phyloP scores from a whole-genome alignment of 371 early-diverging fungal species.

The Coemansia sp. region DNA sequence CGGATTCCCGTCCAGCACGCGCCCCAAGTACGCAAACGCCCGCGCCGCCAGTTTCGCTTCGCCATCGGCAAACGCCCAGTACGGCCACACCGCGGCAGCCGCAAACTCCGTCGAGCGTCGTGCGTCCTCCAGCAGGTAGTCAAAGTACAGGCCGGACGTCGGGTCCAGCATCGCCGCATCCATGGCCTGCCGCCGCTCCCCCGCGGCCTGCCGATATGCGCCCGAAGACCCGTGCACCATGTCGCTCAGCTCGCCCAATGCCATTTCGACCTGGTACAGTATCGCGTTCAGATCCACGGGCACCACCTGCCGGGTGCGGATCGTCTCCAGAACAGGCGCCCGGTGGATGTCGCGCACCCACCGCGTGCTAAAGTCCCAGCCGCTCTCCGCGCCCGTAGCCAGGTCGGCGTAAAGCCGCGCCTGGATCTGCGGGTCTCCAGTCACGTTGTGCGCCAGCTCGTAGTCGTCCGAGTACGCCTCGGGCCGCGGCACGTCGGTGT shows the following conservation, averaged over 20 bases:
- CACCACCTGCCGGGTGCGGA: slow-evolving; percentile 63
- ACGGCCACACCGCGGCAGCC: slow-evolving; percentile 49
- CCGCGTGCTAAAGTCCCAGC: slow-evolving; percentile 85
- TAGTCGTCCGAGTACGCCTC: slow-evolving; percentile 79
- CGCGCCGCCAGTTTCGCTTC: slow-evolving; percentile 13
- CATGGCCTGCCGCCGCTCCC: slow-evolving; percentile 26
- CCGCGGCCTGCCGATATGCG: slow-evolving; percentile 17
- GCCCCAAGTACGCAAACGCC: slow-evolving; percentile 23
- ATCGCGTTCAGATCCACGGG: slow-evolving; percentile 87
- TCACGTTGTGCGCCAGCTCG: slow-evolving; percentile 54
- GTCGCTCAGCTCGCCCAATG: slow-evolving; percentile 5
- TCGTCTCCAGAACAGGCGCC: slow-evolving; percentile 31
- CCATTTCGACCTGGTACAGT: slow-evolving; percentile 69
- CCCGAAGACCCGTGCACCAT: no score
- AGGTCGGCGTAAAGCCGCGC: slow-evolving; percentile 63
- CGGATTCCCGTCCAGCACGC: slow-evolving; percentile 23
- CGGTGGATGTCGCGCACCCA: slow-evolving; percentile 52
- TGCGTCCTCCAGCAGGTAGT: slow-evolving; percentile 9
- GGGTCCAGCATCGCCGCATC: slow-evolving; percentile 32
- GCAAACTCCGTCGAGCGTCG: slow-evolving; percentile 18
- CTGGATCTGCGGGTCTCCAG: slow-evolving; percentile 39
- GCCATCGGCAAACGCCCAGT: slow-evolving; percentile 49
- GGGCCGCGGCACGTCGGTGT: slow-evolving; percentile 67
- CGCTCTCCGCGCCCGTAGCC: slow-evolving; percentile 85
- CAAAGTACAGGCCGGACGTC: slow-evolving; percentile 28